Evolutionary conservation across 2,329 filamentous ascomycete species (phyloP).

Genomic region (Fragosphaeria purpurea): DNA sequence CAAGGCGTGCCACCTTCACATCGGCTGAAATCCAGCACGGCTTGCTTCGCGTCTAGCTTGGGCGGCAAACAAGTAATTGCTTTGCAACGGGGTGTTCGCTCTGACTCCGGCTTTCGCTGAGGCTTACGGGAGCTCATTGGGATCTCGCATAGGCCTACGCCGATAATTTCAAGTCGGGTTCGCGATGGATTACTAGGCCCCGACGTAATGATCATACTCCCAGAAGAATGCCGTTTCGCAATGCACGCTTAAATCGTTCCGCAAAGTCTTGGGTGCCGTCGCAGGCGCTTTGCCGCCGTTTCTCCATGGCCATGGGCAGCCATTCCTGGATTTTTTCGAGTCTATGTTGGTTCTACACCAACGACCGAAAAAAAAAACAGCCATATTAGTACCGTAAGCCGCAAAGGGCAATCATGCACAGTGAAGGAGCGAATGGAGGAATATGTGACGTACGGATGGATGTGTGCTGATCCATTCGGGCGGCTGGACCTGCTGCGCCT

Average conservation of each 20-base stretch:
- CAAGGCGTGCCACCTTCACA: too few species aligned
- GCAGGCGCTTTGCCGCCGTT: conserved; percentile 44
- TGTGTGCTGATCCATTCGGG: conserved; percentile 71
- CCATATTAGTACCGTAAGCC: too few species aligned
- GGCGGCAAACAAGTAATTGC: too few species aligned
- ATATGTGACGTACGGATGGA: conserved; percentile 47
- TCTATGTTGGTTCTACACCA: conserved; percentile 44
- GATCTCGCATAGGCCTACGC: too few species aligned
- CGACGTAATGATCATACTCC: conserved; percentile 9
- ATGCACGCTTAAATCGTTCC: conserved; percentile 38
- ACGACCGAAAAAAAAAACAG: neutral
- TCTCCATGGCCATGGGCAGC: conserved; percentile 47
- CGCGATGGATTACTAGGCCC: too few species aligned
- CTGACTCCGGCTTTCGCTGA: too few species aligned
- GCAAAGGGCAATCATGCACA: too few species aligned
- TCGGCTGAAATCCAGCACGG: too few species aligned
- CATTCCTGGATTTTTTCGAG: conserved; percentile 56
- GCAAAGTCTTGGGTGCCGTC: conserved; percentile 41
- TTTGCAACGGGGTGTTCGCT: too few species aligned
- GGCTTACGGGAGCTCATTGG: too few species aligned
- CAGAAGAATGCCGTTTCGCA: conserved; percentile 28
- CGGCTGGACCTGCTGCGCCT: conserved; percentile 34
- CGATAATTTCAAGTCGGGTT: too few species aligned
- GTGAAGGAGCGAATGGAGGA: neutral
- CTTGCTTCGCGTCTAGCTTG: too few species aligned